Percentiles rank a stretch among this genome's conserved stretches.
Conservation (phyloP, 331 rosid species). For the Acacia pycnantha region DNA sequence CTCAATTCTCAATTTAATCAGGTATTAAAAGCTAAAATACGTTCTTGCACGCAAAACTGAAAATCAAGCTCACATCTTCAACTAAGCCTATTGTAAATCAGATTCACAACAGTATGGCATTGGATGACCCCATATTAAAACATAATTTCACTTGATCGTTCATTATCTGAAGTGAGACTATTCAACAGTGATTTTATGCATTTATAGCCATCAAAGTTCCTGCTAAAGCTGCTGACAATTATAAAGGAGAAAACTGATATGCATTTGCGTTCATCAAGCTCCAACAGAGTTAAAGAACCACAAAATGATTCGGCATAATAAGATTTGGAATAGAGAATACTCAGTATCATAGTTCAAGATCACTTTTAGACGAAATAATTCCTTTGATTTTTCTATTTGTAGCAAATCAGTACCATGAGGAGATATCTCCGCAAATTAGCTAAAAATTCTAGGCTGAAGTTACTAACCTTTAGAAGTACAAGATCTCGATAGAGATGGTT, state of each 20-base stretch:
- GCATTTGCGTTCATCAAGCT: neutral
- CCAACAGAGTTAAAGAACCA: neutral
- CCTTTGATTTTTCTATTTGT: neutral
- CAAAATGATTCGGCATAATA: neutral
- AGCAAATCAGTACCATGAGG: neutral
- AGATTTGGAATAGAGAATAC: slow-evolving; percentile 9
- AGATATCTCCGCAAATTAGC: neutral
- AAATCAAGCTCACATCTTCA: neutral
- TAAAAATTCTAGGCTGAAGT: slow-evolving; percentile 4
- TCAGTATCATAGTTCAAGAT: neutral
- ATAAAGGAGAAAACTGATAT: neutral
- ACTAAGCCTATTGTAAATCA: slow-evolving; percentile 10
- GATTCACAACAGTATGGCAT: slow-evolving; percentile 17
- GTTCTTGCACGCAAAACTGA: neutral
- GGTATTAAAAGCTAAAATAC: neutral
- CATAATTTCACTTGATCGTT: neutral
- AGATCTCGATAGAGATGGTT: slow-evolving; percentile 51
- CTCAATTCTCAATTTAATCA: neutral
- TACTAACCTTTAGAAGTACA: slow-evolving; percentile 63
- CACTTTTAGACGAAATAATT: neutral
- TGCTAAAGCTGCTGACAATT: neutral
- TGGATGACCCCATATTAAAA: neutral
- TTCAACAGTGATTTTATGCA: slow-evolving; percentile 5
- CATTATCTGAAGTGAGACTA: neutral
- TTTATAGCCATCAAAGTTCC: slow-evolving; percentile 5